Conservation (phyloP, 129 eudicot species). For the Chrysanthemum lavandulifolium region DNA sequence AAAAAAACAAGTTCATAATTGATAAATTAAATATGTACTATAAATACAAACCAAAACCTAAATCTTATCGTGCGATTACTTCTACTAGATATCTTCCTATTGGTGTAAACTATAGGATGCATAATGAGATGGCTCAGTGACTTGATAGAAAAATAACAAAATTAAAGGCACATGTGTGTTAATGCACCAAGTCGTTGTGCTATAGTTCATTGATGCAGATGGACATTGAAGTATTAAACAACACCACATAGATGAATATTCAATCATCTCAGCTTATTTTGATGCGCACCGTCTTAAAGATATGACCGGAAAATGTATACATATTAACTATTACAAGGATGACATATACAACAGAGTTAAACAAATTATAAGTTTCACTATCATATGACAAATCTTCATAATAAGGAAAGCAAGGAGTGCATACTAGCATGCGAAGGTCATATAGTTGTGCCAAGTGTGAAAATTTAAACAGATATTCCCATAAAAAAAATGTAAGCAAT, state of each 20-base stretch:
- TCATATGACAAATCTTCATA: background rate
- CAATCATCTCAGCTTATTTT: background rate
- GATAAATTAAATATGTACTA: conserved; percentile 2
- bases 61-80: conserved; percentile 10
- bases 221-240: background rate
- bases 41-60: background rate
- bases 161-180: background rate
- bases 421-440: conserved; percentile 12
- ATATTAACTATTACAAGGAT: background rate
- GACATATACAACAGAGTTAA: background rate
- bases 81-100: conserved; percentile 16
- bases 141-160: conserved; percentile 3
- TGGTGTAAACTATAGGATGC: background rate
- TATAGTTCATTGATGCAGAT: conserved; percentile 8
- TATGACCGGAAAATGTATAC: background rate
- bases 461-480: conserved; percentile 3
- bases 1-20: background rate
- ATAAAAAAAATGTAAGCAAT: conserved; percentile 3
- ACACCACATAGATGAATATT: conserved; percentile 6
- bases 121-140: background rate
- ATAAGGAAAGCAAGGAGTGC: background rate
- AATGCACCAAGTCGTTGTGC: conserved; percentile 1
- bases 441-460: background rate
- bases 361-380: background rate
- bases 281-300: background rate